Evolutionary conservation across 495 filamentous ascomycete genomes (phyloP).

Genomic region (Hypoxylon fuscum): DNA sequence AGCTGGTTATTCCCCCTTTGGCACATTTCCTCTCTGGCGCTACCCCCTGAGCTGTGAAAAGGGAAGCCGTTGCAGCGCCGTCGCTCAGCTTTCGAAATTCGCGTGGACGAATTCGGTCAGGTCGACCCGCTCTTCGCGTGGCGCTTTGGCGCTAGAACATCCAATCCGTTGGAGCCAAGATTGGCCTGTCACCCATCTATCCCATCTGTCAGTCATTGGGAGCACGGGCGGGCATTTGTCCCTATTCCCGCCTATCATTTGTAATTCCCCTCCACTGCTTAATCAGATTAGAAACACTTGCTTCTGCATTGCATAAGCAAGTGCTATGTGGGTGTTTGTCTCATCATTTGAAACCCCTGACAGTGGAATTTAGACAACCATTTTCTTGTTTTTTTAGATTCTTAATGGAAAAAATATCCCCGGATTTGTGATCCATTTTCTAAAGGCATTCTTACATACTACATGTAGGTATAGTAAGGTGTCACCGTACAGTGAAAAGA

Average conservation of each 20-base stretch:
- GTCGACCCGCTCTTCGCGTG: constrained; percentile 25
- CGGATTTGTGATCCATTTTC: not conserved
- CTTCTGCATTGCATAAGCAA: constrained; percentile 29
- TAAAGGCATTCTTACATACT: not conserved
- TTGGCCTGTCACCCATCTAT: not conserved
- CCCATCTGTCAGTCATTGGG: constrained; percentile 15
- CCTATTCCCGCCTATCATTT: constrained; percentile 17
- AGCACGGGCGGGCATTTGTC: constrained; percentile 6
- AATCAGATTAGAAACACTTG: constrained; percentile 27
- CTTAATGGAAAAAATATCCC: constrained; percentile 1
- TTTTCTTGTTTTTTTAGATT: too few species aligned
- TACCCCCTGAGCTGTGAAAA: constrained; percentile 13
- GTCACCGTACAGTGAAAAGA: constrained; percentile 8
- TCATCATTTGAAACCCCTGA: not conserved
- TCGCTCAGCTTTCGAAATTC: constrained; percentile 28
- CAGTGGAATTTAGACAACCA: not conserved
- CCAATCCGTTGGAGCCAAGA: constrained; percentile 33
- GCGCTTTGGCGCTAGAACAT: constrained; percentile 29
- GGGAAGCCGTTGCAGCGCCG: constrained; percentile 23
- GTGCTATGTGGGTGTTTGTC: constrained; percentile 15
- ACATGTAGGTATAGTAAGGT: too few species aligned
- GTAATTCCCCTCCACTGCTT: constrained; percentile 9
- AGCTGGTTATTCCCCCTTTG: constrained; percentile 30
- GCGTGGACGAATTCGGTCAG: constrained; percentile 28
- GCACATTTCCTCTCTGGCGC: constrained; percentile 2